phyloP scores from a whole-genome alignment of 495 filamentous ascomycete species.

The Podospora australis region DNA sequence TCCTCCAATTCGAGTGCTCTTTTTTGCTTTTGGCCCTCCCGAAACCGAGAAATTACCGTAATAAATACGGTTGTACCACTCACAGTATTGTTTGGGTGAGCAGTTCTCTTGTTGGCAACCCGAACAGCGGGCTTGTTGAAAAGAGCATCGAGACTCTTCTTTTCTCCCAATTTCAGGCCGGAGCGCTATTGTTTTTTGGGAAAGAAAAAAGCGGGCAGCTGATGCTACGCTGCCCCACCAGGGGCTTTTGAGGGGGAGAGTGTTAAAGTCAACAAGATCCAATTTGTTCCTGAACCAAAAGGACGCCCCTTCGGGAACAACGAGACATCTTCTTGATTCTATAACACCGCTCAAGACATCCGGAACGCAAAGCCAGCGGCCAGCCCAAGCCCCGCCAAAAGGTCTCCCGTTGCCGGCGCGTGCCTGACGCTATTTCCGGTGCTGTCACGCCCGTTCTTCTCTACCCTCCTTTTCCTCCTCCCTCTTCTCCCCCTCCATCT shows the following conservation, averaged over 20 bases:
- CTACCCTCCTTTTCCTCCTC: no score
- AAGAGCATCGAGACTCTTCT: no score
- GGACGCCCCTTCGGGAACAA: neutral
- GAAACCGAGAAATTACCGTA: no score
- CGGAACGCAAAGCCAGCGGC: conserved; percentile 4
- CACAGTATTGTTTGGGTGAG: neutral
- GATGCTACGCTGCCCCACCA: conserved; percentile 8
- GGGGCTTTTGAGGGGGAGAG: conserved; percentile 1
- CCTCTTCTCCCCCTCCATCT: no score
- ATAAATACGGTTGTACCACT: no score
- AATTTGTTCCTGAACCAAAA: no score
- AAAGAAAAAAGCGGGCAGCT: conserved; percentile 15
- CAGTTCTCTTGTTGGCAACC: neutral
- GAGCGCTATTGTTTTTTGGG: conserved; percentile 3
- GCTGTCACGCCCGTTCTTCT: neutral
- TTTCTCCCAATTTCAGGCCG: neutral
- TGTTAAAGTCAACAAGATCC: neutral
- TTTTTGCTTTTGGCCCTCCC: no score
- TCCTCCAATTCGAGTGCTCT: no score
- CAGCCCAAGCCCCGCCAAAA: neutral
- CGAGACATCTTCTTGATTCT: no score
- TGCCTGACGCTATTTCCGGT: conserved; percentile 14
- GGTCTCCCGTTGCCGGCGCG: conserved; percentile 3
- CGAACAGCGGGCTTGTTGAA: neutral
- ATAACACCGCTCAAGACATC: neutral